Conservation (phyloP, 2,329 filamentous ascomycete species). For the Rutstroemia sp. region DNA sequence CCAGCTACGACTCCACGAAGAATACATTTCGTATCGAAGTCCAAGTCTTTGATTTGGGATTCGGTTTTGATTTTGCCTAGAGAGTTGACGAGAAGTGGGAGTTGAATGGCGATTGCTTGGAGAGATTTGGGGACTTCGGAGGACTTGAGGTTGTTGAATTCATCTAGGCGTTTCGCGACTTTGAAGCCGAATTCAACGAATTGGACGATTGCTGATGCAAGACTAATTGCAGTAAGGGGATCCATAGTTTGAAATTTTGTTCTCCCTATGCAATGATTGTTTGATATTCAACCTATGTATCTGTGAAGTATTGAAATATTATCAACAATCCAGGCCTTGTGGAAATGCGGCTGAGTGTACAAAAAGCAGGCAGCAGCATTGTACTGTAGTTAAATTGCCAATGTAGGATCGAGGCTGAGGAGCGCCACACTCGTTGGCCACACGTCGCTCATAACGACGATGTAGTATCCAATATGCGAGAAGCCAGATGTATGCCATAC, state of each 20-base stretch:
- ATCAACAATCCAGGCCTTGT: neutral
- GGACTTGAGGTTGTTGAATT: conserved; percentile 8
- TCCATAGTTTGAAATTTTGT: conserved; percentile 2
- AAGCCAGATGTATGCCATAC: too few relatives aligned
- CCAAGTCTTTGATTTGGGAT: conserved; percentile 8
- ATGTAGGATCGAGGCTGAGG: too few relatives aligned
- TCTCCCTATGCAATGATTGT: neutral
- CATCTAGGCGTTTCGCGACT: conserved; percentile 5
- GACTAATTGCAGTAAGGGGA: conserved; percentile 18
- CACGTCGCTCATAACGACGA: too few relatives aligned
- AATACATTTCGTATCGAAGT: conserved; percentile 19
- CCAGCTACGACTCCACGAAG: conserved; percentile 14
- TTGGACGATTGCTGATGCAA: conserved; percentile 1
- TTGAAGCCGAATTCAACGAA: neutral
- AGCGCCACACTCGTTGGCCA: too few relatives aligned
- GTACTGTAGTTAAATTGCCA: too few relatives aligned
- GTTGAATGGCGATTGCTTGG: conserved; percentile 11
- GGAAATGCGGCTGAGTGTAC: too few relatives aligned
- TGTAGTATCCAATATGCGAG: too few relatives aligned
- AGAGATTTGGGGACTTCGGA: conserved; percentile 12
- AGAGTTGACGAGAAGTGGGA: conserved; percentile 13
- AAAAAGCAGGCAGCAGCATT: too few relatives aligned
- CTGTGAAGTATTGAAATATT: neutral
- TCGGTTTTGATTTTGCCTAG: conserved; percentile 10
- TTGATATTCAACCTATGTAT: neutral